A percentile compares a stretch with the other conserved stretches of the same genome.
These are phyloP conservation scores for Diplodia mutila DNA, from an alignment of 2,329 filamentous ascomycete genomes.

Conservation along the genomic window DNA sequence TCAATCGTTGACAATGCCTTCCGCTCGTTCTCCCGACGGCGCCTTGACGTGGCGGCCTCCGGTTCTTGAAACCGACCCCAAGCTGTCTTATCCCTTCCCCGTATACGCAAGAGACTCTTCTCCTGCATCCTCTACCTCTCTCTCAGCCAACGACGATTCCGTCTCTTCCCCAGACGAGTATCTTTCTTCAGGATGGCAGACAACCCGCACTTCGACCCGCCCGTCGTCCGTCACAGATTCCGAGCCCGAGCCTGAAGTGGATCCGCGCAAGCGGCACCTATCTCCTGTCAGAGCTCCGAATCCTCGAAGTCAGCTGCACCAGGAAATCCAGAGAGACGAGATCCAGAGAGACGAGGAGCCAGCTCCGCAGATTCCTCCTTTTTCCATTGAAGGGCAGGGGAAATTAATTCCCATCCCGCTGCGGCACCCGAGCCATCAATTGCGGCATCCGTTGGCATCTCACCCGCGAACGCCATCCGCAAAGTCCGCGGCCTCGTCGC, in stretches of 20 bases:
- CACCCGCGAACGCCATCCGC: background rate
- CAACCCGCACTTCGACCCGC: conserved; percentile 11
- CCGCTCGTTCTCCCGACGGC: background rate
- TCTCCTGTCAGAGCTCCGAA: background rate
- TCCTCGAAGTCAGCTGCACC: background rate
- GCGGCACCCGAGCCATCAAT: conserved; percentile 13
- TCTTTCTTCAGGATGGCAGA: conserved; percentile 13
- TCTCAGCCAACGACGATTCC: background rate
- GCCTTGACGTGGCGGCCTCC: conserved; percentile 1
- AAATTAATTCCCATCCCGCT: background rate
- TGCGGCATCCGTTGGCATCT: background rate
- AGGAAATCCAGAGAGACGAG: conserved; percentile 8
- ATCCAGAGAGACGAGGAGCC: conserved; percentile 8
- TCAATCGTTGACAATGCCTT: conserved; percentile 10
- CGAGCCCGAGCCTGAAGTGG: background rate
- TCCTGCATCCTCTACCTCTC: background rate
- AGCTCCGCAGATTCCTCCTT: background rate
- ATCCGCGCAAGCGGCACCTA: conserved; percentile 9
- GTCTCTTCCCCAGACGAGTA: conserved; percentile 3
- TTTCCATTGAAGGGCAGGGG: background rate
- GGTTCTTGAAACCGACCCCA: background rate
- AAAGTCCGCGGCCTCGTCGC: background rate
- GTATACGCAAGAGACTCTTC: background rate
- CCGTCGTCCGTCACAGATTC: conserved; percentile 11
- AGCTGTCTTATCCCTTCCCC: conserved; percentile 4